A percentile compares a stretch with the other conserved stretches of the same genome.
Evolutionary conservation across 2,329 filamentous ascomycete species (phyloP).

Genomic region (Hypoxylon sp.): DNA sequence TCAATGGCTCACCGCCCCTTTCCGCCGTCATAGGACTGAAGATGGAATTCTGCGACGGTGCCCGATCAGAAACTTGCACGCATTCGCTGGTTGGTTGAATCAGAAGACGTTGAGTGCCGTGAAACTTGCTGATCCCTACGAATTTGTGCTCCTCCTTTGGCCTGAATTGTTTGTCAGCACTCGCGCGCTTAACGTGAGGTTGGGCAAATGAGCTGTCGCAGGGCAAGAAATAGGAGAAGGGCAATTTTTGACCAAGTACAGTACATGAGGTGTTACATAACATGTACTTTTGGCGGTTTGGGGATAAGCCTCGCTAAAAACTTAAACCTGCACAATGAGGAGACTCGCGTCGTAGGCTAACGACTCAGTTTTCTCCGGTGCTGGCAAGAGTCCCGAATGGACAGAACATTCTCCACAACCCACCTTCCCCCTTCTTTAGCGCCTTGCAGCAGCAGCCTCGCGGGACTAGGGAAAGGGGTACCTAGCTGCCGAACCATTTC

Average conservation of each 20-base stretch:
- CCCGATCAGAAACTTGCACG: constrained; percentile 39
- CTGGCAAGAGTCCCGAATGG: constrained; percentile 47
- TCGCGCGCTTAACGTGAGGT: constrained; percentile 21
- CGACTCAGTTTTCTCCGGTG: constrained; percentile 41
- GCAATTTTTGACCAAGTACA: constrained; percentile 8
- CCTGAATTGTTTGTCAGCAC: constrained; percentile 20
- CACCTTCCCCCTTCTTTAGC: constrained; percentile 39
- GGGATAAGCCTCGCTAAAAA: constrained; percentile 28
- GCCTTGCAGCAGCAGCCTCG: constrained; percentile 41
- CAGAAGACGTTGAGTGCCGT: constrained; percentile 24
- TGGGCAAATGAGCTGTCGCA: constrained; percentile 21
- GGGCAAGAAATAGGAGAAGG: constrained; percentile 8
- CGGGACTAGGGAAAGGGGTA: constrained; percentile 36
- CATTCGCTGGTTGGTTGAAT: constrained; percentile 26
- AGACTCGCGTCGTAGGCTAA: constrained; percentile 35
- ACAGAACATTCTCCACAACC: constrained; percentile 33
- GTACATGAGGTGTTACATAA: constrained; percentile 24
- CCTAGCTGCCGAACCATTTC: constrained; percentile 32
- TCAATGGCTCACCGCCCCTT: constrained; percentile 44
- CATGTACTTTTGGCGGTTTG: constrained; percentile 18
- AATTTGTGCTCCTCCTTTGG: constrained; percentile 18
- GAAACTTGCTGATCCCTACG: constrained; percentile 34
- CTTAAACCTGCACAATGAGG: constrained; percentile 27
- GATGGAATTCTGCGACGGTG: constrained; percentile 40
- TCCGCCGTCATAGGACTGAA: constrained; percentile 36